Conservation (phyloP, 2,329 filamentous ascomycete species). For the Bimuria novae-zelandiae region DNA sequence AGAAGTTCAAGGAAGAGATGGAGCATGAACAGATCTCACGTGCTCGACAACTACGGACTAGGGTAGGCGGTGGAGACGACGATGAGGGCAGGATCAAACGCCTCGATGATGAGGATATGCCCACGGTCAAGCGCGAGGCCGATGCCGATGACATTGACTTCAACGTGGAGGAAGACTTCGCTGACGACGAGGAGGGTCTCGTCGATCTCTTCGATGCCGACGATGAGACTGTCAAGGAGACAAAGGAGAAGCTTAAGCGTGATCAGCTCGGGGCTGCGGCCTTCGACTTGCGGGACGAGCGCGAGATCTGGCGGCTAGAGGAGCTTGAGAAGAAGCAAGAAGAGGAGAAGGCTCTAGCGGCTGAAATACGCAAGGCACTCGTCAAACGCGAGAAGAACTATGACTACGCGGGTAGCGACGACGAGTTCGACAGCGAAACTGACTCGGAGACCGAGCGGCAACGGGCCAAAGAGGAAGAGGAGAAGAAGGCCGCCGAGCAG, state of each 20-base stretch:
- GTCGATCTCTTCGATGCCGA: slow-evolving; percentile 49
- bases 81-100: slow-evolving; percentile 46
- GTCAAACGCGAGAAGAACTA: slow-evolving; percentile 84
- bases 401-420: slow-evolving; percentile 80
- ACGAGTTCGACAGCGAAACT: slow-evolving; percentile 50
- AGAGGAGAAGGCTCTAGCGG: slow-evolving; percentile 71
- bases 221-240: slow-evolving; percentile 64
- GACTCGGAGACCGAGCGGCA: slow-evolving; percentile 69
- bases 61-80: slow-evolving; percentile 41
- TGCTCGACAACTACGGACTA: slow-evolving; percentile 31
- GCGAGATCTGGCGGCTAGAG: slow-evolving; percentile 67
- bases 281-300: slow-evolving; percentile 66
- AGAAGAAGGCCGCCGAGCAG: slow-evolving; percentile 51
- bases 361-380: slow-evolving; percentile 77
- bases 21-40: slow-evolving; percentile 55
- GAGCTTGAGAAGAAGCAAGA: slow-evolving; percentile 70
- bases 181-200: slow-evolving; percentile 75
- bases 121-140: slow-evolving; percentile 53
- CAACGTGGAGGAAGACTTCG: slow-evolving; percentile 72
- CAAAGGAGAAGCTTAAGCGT: slow-evolving; percentile 68
- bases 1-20: slow-evolving; percentile 39
- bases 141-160: slow-evolving; percentile 71
- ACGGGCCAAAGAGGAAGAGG: slow-evolving; percentile 61
- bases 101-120: slow-evolving; percentile 49
- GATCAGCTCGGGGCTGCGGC: slow-evolving; percentile 88